Conservation (phyloP, 2,329 filamentous ascomycete species). For the Ophiocordyceps camponoti-leonardi region DNA sequence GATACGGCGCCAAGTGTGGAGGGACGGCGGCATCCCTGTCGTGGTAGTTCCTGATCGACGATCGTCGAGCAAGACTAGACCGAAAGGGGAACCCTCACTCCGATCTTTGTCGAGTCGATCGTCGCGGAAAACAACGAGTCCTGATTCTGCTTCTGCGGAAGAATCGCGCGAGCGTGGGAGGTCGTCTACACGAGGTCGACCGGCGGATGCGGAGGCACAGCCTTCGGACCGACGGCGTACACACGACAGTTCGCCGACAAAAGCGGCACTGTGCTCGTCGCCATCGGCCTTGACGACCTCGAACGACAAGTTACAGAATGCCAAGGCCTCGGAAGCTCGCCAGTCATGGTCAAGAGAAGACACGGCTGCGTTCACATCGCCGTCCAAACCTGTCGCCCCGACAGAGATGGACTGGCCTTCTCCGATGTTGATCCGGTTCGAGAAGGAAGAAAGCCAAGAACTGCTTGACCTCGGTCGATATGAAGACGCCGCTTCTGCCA, state of each 20-base stretch:
- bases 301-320: background rate
- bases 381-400: background rate
- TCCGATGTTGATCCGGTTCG: conserved; percentile 7
- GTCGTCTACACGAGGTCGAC: background rate
- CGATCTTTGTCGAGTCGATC: conserved; percentile 43
- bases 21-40: conserved; percentile 43
- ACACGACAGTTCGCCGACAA: background rate
- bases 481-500: conserved; percentile 35
- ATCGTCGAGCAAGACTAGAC: conserved; percentile 35
- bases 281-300: background rate
- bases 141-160: conserved; percentile 26
- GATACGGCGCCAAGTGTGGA: conserved; percentile 41
- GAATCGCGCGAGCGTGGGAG: conserved; percentile 8
- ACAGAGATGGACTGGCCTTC: conserved; percentile 1
- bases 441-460: conserved; percentile 16
- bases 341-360: background rate
- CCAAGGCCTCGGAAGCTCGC: background rate
- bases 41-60: conserved; percentile 42
- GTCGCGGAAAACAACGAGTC: conserved; percentile 34
- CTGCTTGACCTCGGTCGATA: conserved; percentile 29
- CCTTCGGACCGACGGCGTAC: background rate
- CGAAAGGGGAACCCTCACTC: conserved; percentile 33
- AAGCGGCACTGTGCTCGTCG: background rate
- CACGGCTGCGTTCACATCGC: background rate
- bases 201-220: background rate